A percentile compares a stretch with the other conserved stretches of the same genome.
These are phyloP conservation scores for Senna siamea DNA, from an alignment of 306 rosid species.

Conservation along the genomic window DNA sequence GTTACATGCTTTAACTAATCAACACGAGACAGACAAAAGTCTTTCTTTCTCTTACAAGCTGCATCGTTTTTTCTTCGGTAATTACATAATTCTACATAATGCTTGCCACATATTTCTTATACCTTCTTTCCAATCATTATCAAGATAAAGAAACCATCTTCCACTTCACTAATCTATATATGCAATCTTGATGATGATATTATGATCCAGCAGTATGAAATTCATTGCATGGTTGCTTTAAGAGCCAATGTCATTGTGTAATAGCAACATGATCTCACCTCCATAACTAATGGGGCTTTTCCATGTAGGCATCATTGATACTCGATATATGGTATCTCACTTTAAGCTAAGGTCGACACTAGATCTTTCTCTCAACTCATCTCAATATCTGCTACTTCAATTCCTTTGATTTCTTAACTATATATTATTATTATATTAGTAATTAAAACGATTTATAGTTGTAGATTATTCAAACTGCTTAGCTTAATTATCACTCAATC, in stretches of 20 bases:
- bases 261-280: constrained; percentile 60
- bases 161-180: constrained; percentile 29
- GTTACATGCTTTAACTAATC: constrained; percentile 31
- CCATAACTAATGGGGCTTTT: constrained; percentile 54
- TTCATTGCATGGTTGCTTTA: constrained; percentile 56
- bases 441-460: not conserved
- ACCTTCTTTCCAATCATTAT: constrained; percentile 45
- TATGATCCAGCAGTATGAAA: constrained; percentile 36
- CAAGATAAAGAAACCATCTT: constrained; percentile 38
- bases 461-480: not conserved
- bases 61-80: not conserved
- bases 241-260: constrained; percentile 59
- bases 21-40: constrained; percentile 23
- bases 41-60: constrained; percentile 36
- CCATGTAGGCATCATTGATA: constrained; percentile 47
- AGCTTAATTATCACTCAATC: not conserved
- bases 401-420: not conserved
- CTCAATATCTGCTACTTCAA: no score
- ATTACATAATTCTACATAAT: not conserved
- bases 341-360: constrained; percentile 47
- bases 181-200: constrained; percentile 42
- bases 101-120: no score
- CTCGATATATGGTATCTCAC: constrained; percentile 37
- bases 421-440: constrained; percentile 18
- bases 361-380: constrained; percentile 35